Percentiles rank a stretch among this genome's conserved stretches.
Conservation (phyloP, 2,329 filamentous ascomycete genomes). For the Cladosporium sp. region DNA sequence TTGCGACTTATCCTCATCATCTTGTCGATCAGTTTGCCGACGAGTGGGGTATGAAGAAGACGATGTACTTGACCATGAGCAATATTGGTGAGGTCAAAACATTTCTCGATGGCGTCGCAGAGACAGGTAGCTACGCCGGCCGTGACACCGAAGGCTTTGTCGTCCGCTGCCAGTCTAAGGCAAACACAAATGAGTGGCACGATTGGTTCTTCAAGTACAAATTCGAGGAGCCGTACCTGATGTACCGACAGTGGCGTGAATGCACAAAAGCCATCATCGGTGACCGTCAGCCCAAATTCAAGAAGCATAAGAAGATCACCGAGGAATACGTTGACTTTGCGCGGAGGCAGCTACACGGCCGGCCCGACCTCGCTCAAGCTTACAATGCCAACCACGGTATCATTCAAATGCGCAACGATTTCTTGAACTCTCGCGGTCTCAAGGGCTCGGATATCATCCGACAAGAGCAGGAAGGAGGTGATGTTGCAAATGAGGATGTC, state of each 20-base stretch:
- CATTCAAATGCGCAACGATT: conserved; percentile 82
- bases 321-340: conserved; percentile 85
- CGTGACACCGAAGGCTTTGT: conserved; percentile 97
- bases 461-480: conserved; percentile 55
- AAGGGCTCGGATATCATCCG: conserved; percentile 85
- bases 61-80: conserved; percentile 70
- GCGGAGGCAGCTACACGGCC: conserved; percentile 61
- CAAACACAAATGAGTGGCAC: conserved; percentile 47
- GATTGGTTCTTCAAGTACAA: conserved; percentile 99
- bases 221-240: conserved; percentile 96
- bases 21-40: conserved; percentile 87
- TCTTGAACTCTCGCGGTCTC: conserved; percentile 73
- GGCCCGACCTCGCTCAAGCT: conserved; percentile 60
- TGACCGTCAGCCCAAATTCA: conserved; percentile 66
- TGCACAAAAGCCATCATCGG: conserved; percentile 85
- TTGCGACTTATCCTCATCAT: conserved; percentile 74
- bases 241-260: conserved; percentile 98
- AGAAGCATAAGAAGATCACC: conserved; percentile 84
- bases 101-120: conserved; percentile 78
- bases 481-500: conserved; percentile 49
- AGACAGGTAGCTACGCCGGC: conserved; percentile 83
- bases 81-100: conserved; percentile 65
- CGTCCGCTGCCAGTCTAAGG: conserved; percentile 70
- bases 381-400: conserved; percentile 93
- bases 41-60: conserved; percentile 89